Evolutionary conservation across 495 filamentous ascomycete species (phyloP).

Genomic region (Aspergillus baeticus): DNA sequence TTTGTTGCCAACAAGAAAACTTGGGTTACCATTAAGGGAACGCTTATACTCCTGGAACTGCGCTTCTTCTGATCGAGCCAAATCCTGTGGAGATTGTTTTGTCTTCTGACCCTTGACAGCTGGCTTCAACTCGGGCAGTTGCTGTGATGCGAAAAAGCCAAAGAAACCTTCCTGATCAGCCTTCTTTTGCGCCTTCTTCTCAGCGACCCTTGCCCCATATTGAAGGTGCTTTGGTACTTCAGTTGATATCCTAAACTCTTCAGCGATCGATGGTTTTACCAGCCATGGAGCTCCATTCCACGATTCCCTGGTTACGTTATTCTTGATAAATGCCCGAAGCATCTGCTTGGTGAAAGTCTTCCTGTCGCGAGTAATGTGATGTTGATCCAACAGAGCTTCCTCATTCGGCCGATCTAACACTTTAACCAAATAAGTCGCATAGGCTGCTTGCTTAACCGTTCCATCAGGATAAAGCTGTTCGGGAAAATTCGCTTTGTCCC

Average conservation of each 20-base stretch:
- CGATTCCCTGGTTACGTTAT: conserved; percentile 83
- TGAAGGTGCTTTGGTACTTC: conserved; percentile 80
- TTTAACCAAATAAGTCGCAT: conserved; percentile 78
- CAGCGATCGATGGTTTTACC: conserved; percentile 83
- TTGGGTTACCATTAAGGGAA: conserved; percentile 49
- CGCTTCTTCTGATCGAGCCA: conserved; percentile 44
- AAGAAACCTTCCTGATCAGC: conserved; percentile 54
- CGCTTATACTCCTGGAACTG: conserved; percentile 54
- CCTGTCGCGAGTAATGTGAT: conserved; percentile 81
- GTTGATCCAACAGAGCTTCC: conserved; percentile 76
- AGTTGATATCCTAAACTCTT: conserved; percentile 78
- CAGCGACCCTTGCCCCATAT: conserved; percentile 73
- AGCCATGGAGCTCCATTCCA: conserved; percentile 96
- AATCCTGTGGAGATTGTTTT: conserved; percentile 49
- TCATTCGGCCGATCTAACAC: conserved; percentile 66
- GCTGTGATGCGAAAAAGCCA: conserved; percentile 53
- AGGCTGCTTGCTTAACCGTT: conserved; percentile 59
- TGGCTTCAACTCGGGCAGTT: conserved; percentile 76
- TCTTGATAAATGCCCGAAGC: conserved; percentile 90
- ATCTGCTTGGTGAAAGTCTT: conserved; percentile 96
- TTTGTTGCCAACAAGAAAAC: conserved; percentile 34
- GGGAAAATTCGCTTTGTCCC: conserved; percentile 82
- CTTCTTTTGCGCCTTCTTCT: conserved; percentile 76
- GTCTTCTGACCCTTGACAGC: conserved; percentile 75
- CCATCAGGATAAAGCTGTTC: conserved; percentile 63